Percentiles rank a stretch among this genome's conserved stretches.
These are phyloP conservation scores for Heimioporus retisporus DNA, from an alignment of 1,284 basidiomycete species.

Conservation along the genomic window DNA sequence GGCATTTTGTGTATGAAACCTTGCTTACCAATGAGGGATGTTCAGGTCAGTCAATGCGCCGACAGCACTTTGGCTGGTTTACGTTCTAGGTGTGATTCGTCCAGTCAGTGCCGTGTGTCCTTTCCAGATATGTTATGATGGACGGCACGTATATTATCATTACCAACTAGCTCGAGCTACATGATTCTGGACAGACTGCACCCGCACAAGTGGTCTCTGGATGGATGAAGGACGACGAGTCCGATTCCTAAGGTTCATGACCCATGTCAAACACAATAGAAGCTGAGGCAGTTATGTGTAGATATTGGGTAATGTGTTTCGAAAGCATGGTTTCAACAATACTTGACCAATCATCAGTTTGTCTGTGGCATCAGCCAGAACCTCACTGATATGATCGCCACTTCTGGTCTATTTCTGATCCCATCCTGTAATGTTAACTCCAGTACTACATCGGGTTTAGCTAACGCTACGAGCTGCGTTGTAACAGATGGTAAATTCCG, in stretches of 20 bases:
- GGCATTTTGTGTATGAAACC: slow-evolving; percentile 55
- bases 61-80: slow-evolving; percentile 44
- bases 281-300: slow-evolving; percentile 14
- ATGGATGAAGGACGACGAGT: no score
- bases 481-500: slow-evolving; percentile 19
- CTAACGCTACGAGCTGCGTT: slow-evolving; percentile 10
- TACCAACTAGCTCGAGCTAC: slow-evolving; percentile 49
- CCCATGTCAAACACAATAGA: slow-evolving; percentile 14
- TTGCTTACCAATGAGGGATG: no score
- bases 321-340: no score
- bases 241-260: no score
- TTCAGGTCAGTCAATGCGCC: slow-evolving; percentile 46
- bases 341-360: background rate
- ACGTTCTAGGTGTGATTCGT: no score
- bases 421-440: slow-evolving; percentile 5
- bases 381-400: slow-evolving; percentile 12
- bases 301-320: slow-evolving; percentile 7
- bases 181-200: slow-evolving; percentile 50
- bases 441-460: slow-evolving; percentile 16
- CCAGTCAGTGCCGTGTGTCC: background rate
- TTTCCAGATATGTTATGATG: slow-evolving; percentile 52
- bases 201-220: slow-evolving; percentile 56
- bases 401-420: slow-evolving; percentile 13
- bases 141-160: slow-evolving; percentile 58
- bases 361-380: slow-evolving; percentile 13